A percentile compares a stretch with the other conserved stretches of the same genome.
Evolutionary conservation across 805 yeast genomes (phyloP).

Genomic region (Metschnikowia proteae): DNA sequence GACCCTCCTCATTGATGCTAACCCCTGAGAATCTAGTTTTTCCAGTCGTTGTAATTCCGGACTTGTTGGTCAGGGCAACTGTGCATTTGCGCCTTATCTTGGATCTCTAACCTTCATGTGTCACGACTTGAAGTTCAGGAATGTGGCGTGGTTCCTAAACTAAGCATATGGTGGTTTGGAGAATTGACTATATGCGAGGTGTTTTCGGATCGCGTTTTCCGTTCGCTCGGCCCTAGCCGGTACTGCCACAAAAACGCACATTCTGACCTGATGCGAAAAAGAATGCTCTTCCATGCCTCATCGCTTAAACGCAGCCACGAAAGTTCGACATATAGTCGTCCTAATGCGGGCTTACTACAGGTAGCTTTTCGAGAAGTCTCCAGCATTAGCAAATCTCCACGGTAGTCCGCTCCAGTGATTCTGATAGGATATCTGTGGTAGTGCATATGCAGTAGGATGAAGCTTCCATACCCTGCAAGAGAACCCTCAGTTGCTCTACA

Average conservation of each 20-base stretch:
- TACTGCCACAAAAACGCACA: background rate
- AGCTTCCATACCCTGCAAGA: background rate
- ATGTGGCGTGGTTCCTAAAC: conserved; percentile 1
- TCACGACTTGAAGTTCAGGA: background rate
- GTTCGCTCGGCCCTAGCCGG: background rate
- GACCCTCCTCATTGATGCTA: background rate
- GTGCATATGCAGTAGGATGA: background rate
- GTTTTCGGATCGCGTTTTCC: background rate
- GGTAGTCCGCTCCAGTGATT: background rate
- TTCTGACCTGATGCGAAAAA: conserved; percentile 1
- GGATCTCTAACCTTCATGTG: background rate
- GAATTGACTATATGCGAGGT: conserved; percentile 1
- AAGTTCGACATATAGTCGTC: background rate
- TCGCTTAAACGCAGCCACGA: background rate
- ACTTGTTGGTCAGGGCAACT: background rate
- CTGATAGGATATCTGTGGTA: background rate
- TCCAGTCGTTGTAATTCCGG: background rate
- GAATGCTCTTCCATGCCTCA: background rate
- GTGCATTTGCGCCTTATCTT: background rate
- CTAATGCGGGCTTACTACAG: background rate
- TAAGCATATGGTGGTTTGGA: background rate
- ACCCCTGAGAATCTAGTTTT: background rate
- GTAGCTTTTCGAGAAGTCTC: background rate
- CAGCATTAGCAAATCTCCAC: background rate
- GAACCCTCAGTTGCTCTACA: background rate